Conservation (phyloP, 225 moss, liverwort and hornwort species). For the Polytrichum commune region DNA sequence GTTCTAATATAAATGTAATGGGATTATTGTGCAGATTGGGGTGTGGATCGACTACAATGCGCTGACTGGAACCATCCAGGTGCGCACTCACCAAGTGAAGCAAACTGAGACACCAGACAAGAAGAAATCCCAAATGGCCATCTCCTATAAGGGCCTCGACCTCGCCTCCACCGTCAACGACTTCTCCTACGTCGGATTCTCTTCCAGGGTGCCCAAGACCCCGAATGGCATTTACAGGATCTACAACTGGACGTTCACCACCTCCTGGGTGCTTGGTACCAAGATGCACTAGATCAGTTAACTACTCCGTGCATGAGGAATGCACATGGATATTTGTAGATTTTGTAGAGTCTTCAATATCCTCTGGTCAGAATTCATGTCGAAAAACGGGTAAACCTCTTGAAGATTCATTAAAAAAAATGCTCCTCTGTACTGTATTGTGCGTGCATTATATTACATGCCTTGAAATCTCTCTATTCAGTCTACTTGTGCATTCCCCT, state of each 20-base stretch:
- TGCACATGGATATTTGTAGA: too few relatives aligned
- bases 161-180: slow-evolving; percentile 24
- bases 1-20: too few relatives aligned
- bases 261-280: slow-evolving; percentile 18
- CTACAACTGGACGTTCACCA: slow-evolving; percentile 23
- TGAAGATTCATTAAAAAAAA: too few relatives aligned
- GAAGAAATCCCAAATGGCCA: slow-evolving; percentile 17
- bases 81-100: slow-evolving; percentile 25
- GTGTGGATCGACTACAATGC: slow-evolving; percentile 29
- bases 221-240: slow-evolving; percentile 20
- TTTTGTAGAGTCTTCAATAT: too few relatives aligned
- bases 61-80: slow-evolving; percentile 9
- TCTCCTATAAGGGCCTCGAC: slow-evolving; percentile 15
- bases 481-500: too few relatives aligned
- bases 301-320: too few relatives aligned
- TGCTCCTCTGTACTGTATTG: too few relatives aligned
- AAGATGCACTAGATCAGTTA: slow-evolving; percentile 10
- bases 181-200: slow-evolving; percentile 26
- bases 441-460: too few relatives aligned
- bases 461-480: too few relatives aligned
- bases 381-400: too few relatives aligned
- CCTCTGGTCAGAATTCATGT: too few relatives aligned
- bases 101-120: slow-evolving; percentile 15
- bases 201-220: slow-evolving; percentile 15
- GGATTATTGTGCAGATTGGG: slow-evolving; percentile 7